phyloP scores from a whole-genome alignment of 495 filamentous ascomycete genomes.

The Sordaria brevicollis region DNA sequence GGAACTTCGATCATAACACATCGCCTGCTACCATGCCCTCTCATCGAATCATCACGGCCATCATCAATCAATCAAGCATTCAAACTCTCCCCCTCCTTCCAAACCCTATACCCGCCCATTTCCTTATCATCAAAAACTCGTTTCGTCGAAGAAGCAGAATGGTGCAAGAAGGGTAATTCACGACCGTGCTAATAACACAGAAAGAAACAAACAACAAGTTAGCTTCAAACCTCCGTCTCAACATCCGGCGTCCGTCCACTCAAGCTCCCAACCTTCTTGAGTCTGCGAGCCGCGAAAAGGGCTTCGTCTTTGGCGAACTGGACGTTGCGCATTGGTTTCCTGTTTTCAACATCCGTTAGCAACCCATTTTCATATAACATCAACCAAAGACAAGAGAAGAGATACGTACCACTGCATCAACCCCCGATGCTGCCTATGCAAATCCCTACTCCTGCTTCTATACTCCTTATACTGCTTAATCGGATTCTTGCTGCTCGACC shows the following conservation, averaged over 20 bases:
- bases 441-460: slow-evolving; percentile 38
- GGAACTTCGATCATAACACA: not conserved
- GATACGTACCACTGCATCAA: slow-evolving; percentile 59
- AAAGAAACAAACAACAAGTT: not conserved
- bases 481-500: slow-evolving; percentile 29
- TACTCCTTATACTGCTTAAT: slow-evolving; percentile 42
- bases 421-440: slow-evolving; percentile 60
- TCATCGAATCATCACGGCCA: not conserved
- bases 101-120: not conserved
- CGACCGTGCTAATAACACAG: not conserved
- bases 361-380: not conserved
- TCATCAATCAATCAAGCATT: not conserved
- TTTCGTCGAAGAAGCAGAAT: not conserved
- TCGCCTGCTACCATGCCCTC: not conserved
- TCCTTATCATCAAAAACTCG: not conserved
- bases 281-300: slow-evolving; percentile 47
- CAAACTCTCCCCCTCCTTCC: not conserved
- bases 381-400: not conserved
- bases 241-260: slow-evolving; percentile 58
- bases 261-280: slow-evolving; percentile 44
- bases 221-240: slow-evolving; percentile 48
- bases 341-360: slow-evolving; percentile 3
- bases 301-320: slow-evolving; percentile 65
- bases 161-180: too few species aligned
- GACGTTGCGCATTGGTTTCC: slow-evolving; percentile 52